Percentiles rank a stretch among this genome's conserved stretches.
These are phyloP conservation scores for Isatis lusitanica DNA, from an alignment of 441 rosid species.

Conservation along the genomic window DNA sequence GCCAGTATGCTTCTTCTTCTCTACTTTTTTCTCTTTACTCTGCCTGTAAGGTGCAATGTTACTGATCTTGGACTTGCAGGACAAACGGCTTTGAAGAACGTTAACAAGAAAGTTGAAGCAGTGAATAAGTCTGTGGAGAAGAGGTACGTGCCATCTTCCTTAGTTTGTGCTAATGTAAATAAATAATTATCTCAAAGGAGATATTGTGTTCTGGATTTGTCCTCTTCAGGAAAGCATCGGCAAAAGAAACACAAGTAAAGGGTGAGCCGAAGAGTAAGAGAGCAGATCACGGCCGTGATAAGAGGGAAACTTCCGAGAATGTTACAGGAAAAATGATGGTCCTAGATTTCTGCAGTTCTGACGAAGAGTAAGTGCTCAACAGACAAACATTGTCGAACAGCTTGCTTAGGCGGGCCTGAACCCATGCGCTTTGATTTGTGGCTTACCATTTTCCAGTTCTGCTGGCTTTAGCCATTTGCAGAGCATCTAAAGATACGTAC, in stretches of 20 bases:
- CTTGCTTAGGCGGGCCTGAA: background rate
- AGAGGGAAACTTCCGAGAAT: conserved; percentile 26
- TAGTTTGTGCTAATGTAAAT: conserved; percentile 1
- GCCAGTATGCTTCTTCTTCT: conserved; percentile 54
- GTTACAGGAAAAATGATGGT: conserved; percentile 66
- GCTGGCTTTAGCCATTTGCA: background rate
- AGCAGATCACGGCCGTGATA: conserved; percentile 37
- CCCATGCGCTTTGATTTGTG: background rate
- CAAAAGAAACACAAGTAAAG: conserved; percentile 38
- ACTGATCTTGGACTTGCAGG: conserved; percentile 42
- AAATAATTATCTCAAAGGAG: background rate
- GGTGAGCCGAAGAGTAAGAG: conserved; percentile 53
- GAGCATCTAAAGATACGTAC: background rate
- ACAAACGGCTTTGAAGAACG: conserved; percentile 43
- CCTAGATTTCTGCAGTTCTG: conserved; percentile 67
- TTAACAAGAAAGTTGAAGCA: conserved; percentile 43
- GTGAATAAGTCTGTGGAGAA: conserved; percentile 42
- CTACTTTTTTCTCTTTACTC: background rate
- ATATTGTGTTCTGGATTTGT: conserved; percentile 4
- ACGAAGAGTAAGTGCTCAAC: conserved; percentile 50
- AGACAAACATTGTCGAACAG: background rate
- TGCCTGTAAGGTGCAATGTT: conserved; percentile 17
- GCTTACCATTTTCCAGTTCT: background rate
- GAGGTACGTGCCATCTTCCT: conserved; percentile 50
- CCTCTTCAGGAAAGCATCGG: conserved; percentile 54